A percentile compares a stretch with the other conserved stretches of the same genome.
Evolutionary conservation across 352 stramenopile genomes (phyloP).

Genomic region (Phytophthora multivora): DNA sequence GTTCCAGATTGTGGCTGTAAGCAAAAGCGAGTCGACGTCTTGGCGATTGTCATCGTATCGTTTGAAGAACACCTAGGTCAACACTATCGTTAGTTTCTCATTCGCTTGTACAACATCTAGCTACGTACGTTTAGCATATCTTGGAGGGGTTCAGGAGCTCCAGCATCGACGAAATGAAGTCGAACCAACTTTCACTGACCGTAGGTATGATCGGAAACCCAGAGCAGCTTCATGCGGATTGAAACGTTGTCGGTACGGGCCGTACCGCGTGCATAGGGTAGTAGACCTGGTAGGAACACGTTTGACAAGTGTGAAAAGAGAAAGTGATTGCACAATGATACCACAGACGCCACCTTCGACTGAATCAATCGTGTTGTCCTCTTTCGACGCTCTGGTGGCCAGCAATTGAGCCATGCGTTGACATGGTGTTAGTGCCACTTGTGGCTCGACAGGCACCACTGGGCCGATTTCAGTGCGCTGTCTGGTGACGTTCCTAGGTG

Average conservation of each 20-base stretch:
- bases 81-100: neutral
- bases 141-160: neutral
- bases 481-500: neutral
- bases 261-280: neutral
- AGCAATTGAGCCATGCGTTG: neutral
- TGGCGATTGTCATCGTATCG: neutral
- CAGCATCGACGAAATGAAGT: neutral
- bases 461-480: neutral
- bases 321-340: no score
- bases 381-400: neutral
- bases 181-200: neutral
- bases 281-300: neutral
- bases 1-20: neutral
- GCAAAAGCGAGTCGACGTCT: neutral
- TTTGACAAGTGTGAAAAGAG: neutral
- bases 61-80: neutral
- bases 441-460: neutral
- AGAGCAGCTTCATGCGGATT: conserved; percentile 1
- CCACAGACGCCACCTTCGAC: neutral
- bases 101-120: neutral
- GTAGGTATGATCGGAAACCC: neutral
- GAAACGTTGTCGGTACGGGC: neutral
- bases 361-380: neutral
- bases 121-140: conserved; percentile 1
- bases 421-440: neutral